These are phyloP conservation scores for Choiromyces venosus DNA, from an alignment of 495 filamentous ascomycete genomes.

Conservation along the genomic window DNA sequence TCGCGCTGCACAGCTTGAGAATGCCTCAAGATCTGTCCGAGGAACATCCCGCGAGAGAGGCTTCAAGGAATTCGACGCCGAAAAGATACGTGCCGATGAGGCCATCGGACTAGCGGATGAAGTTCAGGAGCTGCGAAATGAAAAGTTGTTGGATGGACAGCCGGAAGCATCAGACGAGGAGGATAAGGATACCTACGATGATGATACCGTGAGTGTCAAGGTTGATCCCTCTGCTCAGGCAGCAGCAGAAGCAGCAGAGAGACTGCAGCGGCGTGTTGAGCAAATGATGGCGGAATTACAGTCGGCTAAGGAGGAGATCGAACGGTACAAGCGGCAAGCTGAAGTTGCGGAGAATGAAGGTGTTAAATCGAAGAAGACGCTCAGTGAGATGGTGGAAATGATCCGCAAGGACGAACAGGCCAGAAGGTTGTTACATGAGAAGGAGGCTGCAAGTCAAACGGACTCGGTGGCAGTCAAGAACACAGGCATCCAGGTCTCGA, in stretches of 20 bases:
- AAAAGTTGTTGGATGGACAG: conserved; percentile 26
- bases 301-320: conserved; percentile 72
- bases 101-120: conserved; percentile 44
- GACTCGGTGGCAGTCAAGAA: conserved; percentile 43
- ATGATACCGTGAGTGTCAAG: conserved; percentile 30
- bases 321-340: conserved; percentile 67
- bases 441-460: conserved; percentile 41
- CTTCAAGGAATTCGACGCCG: conserved; percentile 35
- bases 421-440: conserved; percentile 24
- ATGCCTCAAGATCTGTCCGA: conserved; percentile 31
- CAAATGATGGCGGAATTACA: conserved; percentile 76
- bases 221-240: conserved; percentile 41
- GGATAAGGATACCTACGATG: conserved; percentile 20
- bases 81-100: conserved; percentile 41
- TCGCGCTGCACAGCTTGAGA: conserved; percentile 64
- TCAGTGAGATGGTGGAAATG: conserved; percentile 84
- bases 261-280: conserved; percentile 69
- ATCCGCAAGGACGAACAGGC: conserved; percentile 62
- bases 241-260: conserved; percentile 48
- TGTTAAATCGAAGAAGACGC: conserved; percentile 58
- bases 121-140: not conserved
- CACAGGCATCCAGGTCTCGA: conserved; percentile 28
- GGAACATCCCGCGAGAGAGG: conserved; percentile 39
- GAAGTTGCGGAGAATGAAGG: conserved; percentile 66
- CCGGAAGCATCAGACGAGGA: conserved; percentile 19